These are phyloP conservation scores for Castanospermum australe DNA, from an alignment of 306 rosid species.

Conservation along the genomic window DNA sequence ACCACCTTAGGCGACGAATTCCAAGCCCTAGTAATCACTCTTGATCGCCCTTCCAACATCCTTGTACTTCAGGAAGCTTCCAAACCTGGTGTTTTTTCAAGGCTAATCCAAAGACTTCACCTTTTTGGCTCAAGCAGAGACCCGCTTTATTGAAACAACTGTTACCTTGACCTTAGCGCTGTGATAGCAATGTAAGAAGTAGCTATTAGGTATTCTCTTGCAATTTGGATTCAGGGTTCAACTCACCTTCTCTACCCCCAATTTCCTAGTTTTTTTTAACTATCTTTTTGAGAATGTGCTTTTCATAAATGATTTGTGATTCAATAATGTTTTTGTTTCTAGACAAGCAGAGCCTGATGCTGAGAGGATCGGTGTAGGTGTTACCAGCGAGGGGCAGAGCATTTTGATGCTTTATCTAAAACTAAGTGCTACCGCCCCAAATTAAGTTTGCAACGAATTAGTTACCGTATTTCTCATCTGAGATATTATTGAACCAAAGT, in stretches of 20 bases:
- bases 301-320: not conserved
- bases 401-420: conserved; percentile 69
- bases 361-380: conserved; percentile 76
- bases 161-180: conserved; percentile 54
- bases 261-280: not conserved
- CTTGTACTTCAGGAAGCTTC: no score
- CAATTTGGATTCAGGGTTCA: not conserved
- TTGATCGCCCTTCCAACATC: no score
- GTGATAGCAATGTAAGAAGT: conserved; percentile 56
- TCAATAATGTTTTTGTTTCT: not conserved
- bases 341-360: conserved; percentile 68
- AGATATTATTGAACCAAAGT: not conserved
- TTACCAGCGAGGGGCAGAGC: conserved; percentile 65
- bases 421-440: conserved; percentile 37
- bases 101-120: conserved; percentile 27
- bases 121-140: conserved; percentile 51
- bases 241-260: not conserved
- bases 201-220: conserved; percentile 47
- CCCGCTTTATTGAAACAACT: conserved; percentile 55
- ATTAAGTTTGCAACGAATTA: not conserved
- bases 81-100: no score
- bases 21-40: no score
- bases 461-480: not conserved
- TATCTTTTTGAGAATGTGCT: not conserved
- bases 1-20: no score